Evolutionary conservation across 2,329 filamentous ascomycete species (phyloP).

Genomic region (Sclerotinia nivalis): DNA sequence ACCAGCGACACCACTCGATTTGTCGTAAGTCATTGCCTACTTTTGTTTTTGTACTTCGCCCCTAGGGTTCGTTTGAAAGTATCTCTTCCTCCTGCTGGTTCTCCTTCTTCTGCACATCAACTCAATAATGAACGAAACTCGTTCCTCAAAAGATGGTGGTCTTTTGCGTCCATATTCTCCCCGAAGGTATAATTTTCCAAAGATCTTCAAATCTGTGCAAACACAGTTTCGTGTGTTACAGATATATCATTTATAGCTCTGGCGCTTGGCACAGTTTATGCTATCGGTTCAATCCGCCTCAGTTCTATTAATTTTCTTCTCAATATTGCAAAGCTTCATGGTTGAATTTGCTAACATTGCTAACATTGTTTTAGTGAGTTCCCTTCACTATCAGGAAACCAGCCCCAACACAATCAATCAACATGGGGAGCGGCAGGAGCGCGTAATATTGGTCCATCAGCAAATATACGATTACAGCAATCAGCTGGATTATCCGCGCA

Average conservation of each 20-base stretch:
- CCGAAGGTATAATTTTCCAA: constrained; percentile 18
- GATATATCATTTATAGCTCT: background rate
- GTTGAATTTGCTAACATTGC: constrained; percentile 29
- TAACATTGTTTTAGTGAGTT: constrained; percentile 55
- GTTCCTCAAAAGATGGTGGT: background rate
- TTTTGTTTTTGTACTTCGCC: constrained; percentile 22
- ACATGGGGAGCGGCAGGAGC: constrained; percentile 40
- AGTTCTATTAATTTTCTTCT: background rate
- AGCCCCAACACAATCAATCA: constrained; percentile 45
- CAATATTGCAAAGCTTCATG: background rate
- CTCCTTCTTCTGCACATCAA: background rate
- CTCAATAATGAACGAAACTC: constrained; percentile 12
- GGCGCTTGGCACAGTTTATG: background rate
- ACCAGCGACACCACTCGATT: constrained; percentile 61
- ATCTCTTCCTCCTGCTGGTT: background rate
- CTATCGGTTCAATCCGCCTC: background rate
- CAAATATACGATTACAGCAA: constrained; percentile 39
- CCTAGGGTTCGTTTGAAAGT: constrained; percentile 17
- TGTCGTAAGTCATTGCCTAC: constrained; percentile 57
- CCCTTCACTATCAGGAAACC: constrained; percentile 63
- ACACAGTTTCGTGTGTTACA: background rate
- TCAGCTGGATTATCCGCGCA: constrained; percentile 37
- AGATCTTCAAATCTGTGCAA: background rate
- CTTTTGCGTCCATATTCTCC: background rate
- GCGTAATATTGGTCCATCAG: constrained; percentile 37